Evolutionary conservation across 306 rosid species (phyloP).

Genomic region (Carpinus fangiana): DNA sequence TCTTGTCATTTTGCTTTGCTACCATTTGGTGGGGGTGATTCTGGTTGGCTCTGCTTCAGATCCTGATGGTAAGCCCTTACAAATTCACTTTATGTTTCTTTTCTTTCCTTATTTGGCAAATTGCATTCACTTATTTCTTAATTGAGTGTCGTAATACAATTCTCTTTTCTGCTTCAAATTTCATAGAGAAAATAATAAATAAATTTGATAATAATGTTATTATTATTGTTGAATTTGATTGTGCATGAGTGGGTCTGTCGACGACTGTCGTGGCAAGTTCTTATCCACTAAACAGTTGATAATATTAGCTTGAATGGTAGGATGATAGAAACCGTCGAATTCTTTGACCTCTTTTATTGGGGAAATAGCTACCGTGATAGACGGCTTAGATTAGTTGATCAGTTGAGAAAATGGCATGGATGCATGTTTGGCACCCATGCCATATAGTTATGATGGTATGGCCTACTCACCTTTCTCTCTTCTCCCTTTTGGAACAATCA

Average conservation of each 20-base stretch:
- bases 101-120: not conserved
- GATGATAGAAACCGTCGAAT: not conserved
- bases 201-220: too few species aligned
- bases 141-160: too few species aligned
- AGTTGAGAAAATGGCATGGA: not conserved
- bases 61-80: conserved; percentile 70
- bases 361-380: not conserved
- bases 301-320: not conserved
- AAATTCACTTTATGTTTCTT: not conserved
- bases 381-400: not conserved
- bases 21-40: conserved; percentile 15
- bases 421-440: not conserved
- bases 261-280: not conserved
- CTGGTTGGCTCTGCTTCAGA: conserved; percentile 53
- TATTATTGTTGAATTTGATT: too few species aligned
- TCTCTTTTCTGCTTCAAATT: too few species aligned
- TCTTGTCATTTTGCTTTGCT: conserved; percentile 9
- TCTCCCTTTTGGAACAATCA: too few species aligned
- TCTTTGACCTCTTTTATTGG: not conserved
- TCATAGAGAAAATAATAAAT: not conserved
- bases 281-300: not conserved
- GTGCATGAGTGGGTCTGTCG: not conserved
- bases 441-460: too few species aligned
- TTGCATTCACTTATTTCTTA: not conserved
- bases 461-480: too few species aligned